A percentile compares a stretch with the other conserved stretches of the same genome.
Conservation (phyloP, 2,329 filamentous ascomycete species). For the Talaromyces sp. region DNA sequence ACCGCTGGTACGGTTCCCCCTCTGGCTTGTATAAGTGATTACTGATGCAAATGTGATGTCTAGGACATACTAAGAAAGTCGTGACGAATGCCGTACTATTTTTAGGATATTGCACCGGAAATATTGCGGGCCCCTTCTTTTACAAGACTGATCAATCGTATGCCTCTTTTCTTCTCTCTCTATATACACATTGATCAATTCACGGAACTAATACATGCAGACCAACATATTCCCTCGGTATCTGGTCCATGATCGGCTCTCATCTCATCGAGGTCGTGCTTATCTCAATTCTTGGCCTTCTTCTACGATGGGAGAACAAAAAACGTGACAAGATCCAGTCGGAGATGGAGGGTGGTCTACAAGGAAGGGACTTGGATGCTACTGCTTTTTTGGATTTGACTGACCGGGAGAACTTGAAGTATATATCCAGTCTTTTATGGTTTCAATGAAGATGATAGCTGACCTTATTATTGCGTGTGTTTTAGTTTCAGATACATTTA, state of each 20-base stretch:
- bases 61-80: slow-evolving; percentile 61
- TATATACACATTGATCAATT: not conserved
- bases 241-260: slow-evolving; percentile 57
- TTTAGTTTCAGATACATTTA: slow-evolving; percentile 33
- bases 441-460: not conserved
- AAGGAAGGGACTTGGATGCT: slow-evolving; percentile 47
- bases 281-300: slow-evolving; percentile 45
- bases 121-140: slow-evolving; percentile 62
- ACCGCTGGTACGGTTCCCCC: slow-evolving; percentile 42
- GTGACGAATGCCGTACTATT: slow-evolving; percentile 62
- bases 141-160: slow-evolving; percentile 54
- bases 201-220: slow-evolving; percentile 21
- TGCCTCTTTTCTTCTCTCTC: not conserved
- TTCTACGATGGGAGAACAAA: slow-evolving; percentile 50
- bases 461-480: not conserved
- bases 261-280: slow-evolving; percentile 52
- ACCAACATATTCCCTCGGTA: slow-evolving; percentile 50
- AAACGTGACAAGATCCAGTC: slow-evolving; percentile 50
- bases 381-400: slow-evolving; percentile 56
- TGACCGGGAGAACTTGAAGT: slow-evolving; percentile 52
- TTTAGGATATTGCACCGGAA: slow-evolving; percentile 59
- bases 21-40: not conserved
- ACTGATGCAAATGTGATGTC: not conserved
- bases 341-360: slow-evolving; percentile 44
- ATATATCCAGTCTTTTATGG: slow-evolving; percentile 15